These are phyloP conservation scores for Musa balbisiana DNA, from an alignment of 202 grass and related monocot species.

Conservation along the genomic window DNA sequence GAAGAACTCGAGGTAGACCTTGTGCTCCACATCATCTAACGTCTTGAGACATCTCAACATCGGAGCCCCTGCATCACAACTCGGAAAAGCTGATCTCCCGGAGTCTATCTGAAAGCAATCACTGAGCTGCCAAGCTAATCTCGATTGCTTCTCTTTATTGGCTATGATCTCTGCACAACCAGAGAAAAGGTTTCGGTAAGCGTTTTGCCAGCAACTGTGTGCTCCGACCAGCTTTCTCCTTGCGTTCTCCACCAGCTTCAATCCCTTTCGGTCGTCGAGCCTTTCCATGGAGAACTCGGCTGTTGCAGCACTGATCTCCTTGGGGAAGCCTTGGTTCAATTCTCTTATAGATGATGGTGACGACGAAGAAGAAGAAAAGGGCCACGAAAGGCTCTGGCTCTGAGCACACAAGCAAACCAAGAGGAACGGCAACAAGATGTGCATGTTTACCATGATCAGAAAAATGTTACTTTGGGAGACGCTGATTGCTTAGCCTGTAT, in stretches of 20 bases:
- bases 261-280: constrained; percentile 27
- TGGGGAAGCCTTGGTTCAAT: background rate
- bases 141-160: constrained; percentile 66
- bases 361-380: constrained; percentile 28
- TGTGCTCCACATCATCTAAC: constrained; percentile 46
- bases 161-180: constrained; percentile 73
- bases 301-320: constrained; percentile 22
- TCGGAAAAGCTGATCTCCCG: constrained; percentile 40
- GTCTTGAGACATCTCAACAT: constrained; percentile 63
- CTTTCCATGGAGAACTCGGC: constrained; percentile 44
- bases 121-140: constrained; percentile 86
- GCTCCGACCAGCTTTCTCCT: constrained; percentile 39
- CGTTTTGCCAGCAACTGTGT: constrained; percentile 74
- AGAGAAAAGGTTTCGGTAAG: constrained; percentile 58
- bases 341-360: background rate
- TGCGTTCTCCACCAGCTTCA: constrained; percentile 71
- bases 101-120: constrained; percentile 88
- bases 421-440: background rate
- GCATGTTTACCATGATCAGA: constrained; percentile 7
- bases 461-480: no score
- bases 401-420: constrained; percentile 21
- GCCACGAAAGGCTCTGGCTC: constrained; percentile 35
- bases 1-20: constrained; percentile 85
- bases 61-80: constrained; percentile 27
- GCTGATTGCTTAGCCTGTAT: no score